phyloP scores from a whole-genome alignment of 2,329 filamentous ascomycete species.

The Raffaelea arxii region DNA sequence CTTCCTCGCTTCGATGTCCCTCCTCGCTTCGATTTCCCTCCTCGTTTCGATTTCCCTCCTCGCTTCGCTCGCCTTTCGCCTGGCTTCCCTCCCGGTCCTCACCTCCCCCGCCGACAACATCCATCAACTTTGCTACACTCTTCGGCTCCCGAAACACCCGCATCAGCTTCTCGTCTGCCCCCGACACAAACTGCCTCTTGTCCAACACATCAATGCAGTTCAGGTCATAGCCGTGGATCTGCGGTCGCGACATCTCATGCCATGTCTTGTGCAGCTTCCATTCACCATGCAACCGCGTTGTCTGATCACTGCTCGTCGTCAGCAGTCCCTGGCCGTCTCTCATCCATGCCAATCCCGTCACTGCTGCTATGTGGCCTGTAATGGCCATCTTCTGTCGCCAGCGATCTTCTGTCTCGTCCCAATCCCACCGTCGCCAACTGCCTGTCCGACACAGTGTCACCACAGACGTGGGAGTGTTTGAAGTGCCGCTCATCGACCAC shows the following conservation, averaged over 20 bases:
- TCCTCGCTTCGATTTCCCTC: no score
- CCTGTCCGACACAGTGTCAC: conserved; percentile 83
- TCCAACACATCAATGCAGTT: conserved; percentile 82
- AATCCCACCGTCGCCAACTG: conserved; percentile 82
- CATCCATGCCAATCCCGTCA: conserved; percentile 79
- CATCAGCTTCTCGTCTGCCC: conserved; percentile 95
- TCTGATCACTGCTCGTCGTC: conserved; percentile 86
- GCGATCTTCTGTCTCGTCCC: conserved; percentile 46
- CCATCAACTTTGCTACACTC: conserved; percentile 68
- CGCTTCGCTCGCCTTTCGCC: conserved; percentile 24
- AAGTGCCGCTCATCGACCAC: conserved; percentile 57
- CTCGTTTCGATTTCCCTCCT: conserved; percentile 20
- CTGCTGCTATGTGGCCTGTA: conserved; percentile 73
- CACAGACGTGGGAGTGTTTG: conserved; percentile 39
- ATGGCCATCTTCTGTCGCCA: conserved; percentile 74
- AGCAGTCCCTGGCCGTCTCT: conserved; percentile 73
- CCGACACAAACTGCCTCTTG: conserved; percentile 73
- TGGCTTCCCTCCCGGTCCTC: background rate
- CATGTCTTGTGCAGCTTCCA: conserved; percentile 54
- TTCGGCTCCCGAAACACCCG: conserved; percentile 88
- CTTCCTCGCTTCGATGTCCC: conserved; percentile 25
- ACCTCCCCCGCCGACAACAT: conserved; percentile 53
- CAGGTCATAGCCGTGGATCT: conserved; percentile 96
- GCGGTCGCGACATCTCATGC: conserved; percentile 92
- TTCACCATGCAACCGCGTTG: conserved; percentile 73